phyloP scores from a whole-genome alignment of 129 eudicot species.

The carrot (Daucus carota) region DH1_v3.0 NC_030385.2:36724001-36724500 shows the following conservation, averaged over 20 bases:
- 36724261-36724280: slow-evolving; percentile 12
- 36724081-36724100: neutral
- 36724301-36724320: neutral
- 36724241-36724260: slow-evolving; percentile 26
- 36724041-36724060: slow-evolving; percentile 70
- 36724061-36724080: slow-evolving; percentile 3
- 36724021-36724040: slow-evolving; percentile 97
- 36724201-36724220: slow-evolving; percentile 87
- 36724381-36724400: slow-evolving; percentile 58
- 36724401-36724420: slow-evolving; percentile 86
- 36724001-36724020: slow-evolving; percentile 91
- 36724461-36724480: neutral
- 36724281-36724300: neutral
- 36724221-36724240: slow-evolving; percentile 88
- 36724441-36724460: neutral
- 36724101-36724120: neutral
- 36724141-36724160: slow-evolving; percentile 81
- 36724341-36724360: slow-evolving; percentile 95
- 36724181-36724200: slow-evolving; percentile 80
- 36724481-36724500: neutral
- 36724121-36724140: slow-evolving; percentile 26
- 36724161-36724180: slow-evolving; percentile 80
- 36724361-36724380: slow-evolving; percentile 71
- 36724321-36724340: slow-evolving; percentile 77
- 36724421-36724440: slow-evolving; percentile 61